Evolutionary conservation across 108 stramenopile genomes (phyloP).

Genomic region (Nannochloropsis gaditana): DNA sequence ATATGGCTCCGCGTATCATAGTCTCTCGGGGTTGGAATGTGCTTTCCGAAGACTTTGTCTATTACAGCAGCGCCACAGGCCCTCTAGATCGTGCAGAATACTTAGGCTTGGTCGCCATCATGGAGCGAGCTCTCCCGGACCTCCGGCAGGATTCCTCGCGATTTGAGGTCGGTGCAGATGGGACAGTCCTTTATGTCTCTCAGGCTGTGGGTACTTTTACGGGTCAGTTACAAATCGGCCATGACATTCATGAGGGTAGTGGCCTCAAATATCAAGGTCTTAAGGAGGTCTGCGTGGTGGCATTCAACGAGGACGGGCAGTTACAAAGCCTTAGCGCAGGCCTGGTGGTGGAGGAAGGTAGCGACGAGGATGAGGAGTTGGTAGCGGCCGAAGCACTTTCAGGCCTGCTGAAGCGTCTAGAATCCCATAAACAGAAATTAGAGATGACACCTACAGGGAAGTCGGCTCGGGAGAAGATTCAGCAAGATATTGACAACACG

Average conservation of each 20-base stretch:
- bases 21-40: not conserved
- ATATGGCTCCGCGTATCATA: not conserved
- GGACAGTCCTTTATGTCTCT: not conserved
- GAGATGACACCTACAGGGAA: not conserved
- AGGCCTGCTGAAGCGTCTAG: not conserved
- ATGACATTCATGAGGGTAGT: not conserved
- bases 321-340: not conserved
- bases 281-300: not conserved
- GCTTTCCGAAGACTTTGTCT: not conserved
- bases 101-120: not conserved
- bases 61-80: not conserved
- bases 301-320: not conserved
- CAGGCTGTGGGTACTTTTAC: not conserved
- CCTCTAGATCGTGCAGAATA: not conserved
- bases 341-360: not conserved
- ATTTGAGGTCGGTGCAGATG: not conserved
- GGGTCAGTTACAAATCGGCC: not conserved
- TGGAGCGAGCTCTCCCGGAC: not conserved
- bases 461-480: not conserved
- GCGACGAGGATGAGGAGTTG: not conserved
- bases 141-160: not conserved
- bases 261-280: not conserved
- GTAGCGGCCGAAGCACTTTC: not conserved
- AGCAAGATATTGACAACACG: not conserved
- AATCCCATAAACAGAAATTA: not conserved